Evolutionary conservation across 805 yeast genomes (phyloP), one percentile per base, ranked within the genome.

Genomic region (Debaryomyces hansenii): DNA sequence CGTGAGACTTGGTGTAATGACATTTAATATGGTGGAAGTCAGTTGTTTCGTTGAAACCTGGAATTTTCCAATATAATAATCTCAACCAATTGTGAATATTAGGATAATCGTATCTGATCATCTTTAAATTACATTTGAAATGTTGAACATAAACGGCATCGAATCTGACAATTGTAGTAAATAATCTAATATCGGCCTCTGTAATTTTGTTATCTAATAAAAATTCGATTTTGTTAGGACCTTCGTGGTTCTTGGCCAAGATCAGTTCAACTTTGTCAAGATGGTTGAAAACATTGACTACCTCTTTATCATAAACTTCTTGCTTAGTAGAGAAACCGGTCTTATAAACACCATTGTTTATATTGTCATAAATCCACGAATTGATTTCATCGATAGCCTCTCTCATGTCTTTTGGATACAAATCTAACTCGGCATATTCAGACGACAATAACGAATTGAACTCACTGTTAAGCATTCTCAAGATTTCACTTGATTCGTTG

Each of bases 101-200:
- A 18, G 97, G 97, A 64, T 82, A 92, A 52, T 89, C 87, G 52
- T 70, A 62, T 61, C 97, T 80, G 57, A 92, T 87, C 74, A 84
- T 85, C 40, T 84, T 84, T 50, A 90, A 66, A 66, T 92, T 92
- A 66, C 96, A 88, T 70, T 92, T 94, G 80, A 92, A 94, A 66
- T 92, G 97, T 67, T 91, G 96, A 44, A 86, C 92, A 62, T 92
- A 92, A 18, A 90, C 96, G 1, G 95, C 87, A 64, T 92, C 98
- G 59, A 92, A 92, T 58, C 99, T 81, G 37, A 90, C 75, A 48
- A 92, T 84, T 2, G 98, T 92, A 20, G 97, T 83, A 70, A 71
- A 92, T 41, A 92, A 78, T 53, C 97, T 78, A 47, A 92, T 75
- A 64, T 92, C 99, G 5, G 96, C 96, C 69, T 92, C 97, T 1